A percentile compares a stretch with the other conserved stretches of the same genome.
Evolutionary conservation across 2,329 filamentous ascomycete species (phyloP).

Genomic region (Ophiostoma novo-ulmi): DNA sequence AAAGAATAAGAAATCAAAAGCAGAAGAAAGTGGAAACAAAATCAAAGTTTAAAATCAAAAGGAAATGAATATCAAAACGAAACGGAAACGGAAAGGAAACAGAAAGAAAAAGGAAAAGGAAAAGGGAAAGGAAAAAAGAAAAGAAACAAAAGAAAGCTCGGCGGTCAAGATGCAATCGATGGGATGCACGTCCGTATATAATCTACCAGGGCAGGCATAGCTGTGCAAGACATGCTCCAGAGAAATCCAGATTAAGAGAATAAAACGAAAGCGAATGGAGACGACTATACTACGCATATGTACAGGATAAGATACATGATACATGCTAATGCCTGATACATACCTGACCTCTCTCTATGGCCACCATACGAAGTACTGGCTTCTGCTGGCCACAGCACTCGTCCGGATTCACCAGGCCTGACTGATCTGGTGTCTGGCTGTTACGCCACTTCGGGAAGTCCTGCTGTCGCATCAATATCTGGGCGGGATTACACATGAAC

Average conservation of each 20-base stretch:
- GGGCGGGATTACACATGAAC: slow-evolving; percentile 12
- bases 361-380: not conserved
- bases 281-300: not conserved
- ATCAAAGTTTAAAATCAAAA: not conserved
- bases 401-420: not conserved
- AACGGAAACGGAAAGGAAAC: not conserved
- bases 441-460: slow-evolving; percentile 13
- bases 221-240: slow-evolving; percentile 9
- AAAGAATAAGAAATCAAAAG: not conserved
- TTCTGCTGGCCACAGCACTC: not conserved
- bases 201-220: not conserved
- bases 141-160: slow-evolving; percentile 6
- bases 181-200: slow-evolving; percentile 20
- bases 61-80: slow-evolving; percentile 4
- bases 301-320: slow-evolving; percentile 1
- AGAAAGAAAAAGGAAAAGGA: not conserved
- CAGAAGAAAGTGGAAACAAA: not conserved
- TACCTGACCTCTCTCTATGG: not conserved
- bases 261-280: not conserved
- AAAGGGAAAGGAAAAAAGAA: not conserved
- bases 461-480: slow-evolving; percentile 13
- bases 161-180: slow-evolving; percentile 8
- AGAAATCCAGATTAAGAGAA: not conserved
- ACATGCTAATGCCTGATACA: not conserved
- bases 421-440: not conserved